Percentiles rank a stretch among this genome's conserved stretches.
phyloP scores from a whole-genome alignment of 1,139 yeast species.

The Kodamaea ohmeri region DNA sequence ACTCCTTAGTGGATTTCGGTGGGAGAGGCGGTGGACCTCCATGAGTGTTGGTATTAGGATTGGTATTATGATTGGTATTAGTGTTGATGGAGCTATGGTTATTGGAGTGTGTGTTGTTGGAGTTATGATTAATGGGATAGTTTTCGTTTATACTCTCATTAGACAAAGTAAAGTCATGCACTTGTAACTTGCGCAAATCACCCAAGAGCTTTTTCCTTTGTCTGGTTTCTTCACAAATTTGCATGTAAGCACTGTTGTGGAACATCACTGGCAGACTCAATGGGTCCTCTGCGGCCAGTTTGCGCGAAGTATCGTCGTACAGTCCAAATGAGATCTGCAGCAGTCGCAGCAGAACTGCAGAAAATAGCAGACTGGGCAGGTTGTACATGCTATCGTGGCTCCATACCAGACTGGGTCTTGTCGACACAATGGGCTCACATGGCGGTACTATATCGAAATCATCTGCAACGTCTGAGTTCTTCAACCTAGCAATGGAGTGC shows the following conservation, averaged over 20 bases:
- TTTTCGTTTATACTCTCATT: not conserved
- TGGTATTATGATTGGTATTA: too few species aligned
- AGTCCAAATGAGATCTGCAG: constrained; percentile 9
- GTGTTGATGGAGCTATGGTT: too few species aligned
- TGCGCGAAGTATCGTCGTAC: constrained; percentile 10
- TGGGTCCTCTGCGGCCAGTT: constrained; percentile 10
- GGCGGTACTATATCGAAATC: too few species aligned
- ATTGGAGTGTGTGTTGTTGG: too few species aligned
- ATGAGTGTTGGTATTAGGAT: too few species aligned
- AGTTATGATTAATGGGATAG: not conserved
- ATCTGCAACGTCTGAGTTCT: constrained; percentile 15
- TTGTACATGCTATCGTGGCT: constrained; percentile 22
- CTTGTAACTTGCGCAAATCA: constrained; percentile 20
- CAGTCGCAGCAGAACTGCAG: constrained; percentile 11
- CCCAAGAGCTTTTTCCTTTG: constrained; percentile 33
- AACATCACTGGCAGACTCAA: constrained; percentile 17
- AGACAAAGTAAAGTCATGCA: not conserved
- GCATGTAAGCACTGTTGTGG: constrained; percentile 32
- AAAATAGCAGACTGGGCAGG: constrained; percentile 9
- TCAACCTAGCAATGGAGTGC: constrained; percentile 23
- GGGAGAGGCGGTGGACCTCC: not conserved
- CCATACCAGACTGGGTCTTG: constrained; percentile 46
- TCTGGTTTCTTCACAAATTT: constrained; percentile 37
- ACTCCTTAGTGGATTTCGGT: not conserved
- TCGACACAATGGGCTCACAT: constrained; percentile 27